Conservation (phyloP, 305 asterid genomes). For the Withania somnifera region DNA sequence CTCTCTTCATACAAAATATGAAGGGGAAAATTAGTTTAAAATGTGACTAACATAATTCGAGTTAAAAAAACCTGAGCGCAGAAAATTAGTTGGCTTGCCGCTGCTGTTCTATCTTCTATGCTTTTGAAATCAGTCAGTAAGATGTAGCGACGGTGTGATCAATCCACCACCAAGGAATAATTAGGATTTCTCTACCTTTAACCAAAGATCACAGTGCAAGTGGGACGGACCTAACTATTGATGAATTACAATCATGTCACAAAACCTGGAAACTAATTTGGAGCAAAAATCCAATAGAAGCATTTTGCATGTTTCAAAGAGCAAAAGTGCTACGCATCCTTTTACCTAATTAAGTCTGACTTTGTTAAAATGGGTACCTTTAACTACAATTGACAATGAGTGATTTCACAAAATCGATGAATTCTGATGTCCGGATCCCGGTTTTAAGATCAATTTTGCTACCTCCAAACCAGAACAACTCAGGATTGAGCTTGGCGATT, state of each 20-base stretch:
- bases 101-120: not conserved
- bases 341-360: not conserved
- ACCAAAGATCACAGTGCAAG: not conserved
- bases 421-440: slow-evolving; percentile 56
- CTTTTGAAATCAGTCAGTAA: not conserved
- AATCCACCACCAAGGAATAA: not conserved
- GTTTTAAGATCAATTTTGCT: slow-evolving; percentile 74
- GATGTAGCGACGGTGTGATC: not conserved
- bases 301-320: not conserved
- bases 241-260: not conserved
- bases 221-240: not conserved
- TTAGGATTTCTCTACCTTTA: not conserved
- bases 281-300: not conserved
- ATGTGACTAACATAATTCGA: not conserved
- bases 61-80: not conserved
- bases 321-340: not conserved
- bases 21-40: not conserved
- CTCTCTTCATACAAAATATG: not conserved
- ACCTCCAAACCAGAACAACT: slow-evolving; percentile 94
- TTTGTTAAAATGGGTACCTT: slow-evolving; percentile 1
- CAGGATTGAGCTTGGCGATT: slow-evolving; percentile 61
- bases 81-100: not conserved
- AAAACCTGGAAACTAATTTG: not conserved
- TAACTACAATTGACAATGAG: slow-evolving; percentile 59
- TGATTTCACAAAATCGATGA: slow-evolving; percentile 48